A percentile compares a stretch with the other conserved stretches of the same genome.
Evolutionary conservation across 1,284 basidiomycete species (phyloP).

Genomic region (Sphagnurus paluster): DNA sequence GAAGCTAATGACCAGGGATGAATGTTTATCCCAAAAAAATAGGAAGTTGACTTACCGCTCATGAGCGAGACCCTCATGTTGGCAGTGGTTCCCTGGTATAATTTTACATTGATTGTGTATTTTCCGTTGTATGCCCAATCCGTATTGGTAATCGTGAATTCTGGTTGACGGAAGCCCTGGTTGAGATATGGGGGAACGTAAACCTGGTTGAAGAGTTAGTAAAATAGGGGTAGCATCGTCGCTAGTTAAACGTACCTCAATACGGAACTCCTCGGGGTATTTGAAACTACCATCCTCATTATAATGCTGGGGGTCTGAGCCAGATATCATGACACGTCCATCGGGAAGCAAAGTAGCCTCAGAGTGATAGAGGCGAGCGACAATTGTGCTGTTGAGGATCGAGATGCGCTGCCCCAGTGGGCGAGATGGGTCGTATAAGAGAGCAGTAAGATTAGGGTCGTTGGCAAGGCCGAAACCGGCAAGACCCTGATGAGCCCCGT

Average conservation of each 20-base stretch:
- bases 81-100: constrained; percentile 56
- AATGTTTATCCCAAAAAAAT: constrained; percentile 3
- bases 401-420: constrained; percentile 64
- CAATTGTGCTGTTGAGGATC: constrained; percentile 67
- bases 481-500: constrained; percentile 65
- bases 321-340: constrained; percentile 71
- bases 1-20: constrained; percentile 42
- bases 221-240: neutral
- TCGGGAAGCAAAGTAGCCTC: constrained; percentile 69
- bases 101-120: constrained; percentile 53
- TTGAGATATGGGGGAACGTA: constrained; percentile 75
- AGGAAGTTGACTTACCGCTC: constrained; percentile 50
- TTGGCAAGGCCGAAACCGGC: constrained; percentile 72
- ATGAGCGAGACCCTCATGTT: constrained; percentile 65
- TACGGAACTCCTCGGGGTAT: constrained; percentile 69
- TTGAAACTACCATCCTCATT: constrained; percentile 36
- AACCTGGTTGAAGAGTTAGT: constrained; percentile 34
- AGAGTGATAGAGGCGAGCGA: constrained; percentile 83
- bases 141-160: constrained; percentile 51
- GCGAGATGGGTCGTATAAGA: constrained; percentile 68
- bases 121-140: constrained; percentile 61
- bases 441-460: constrained; percentile 62
- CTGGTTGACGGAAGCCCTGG: constrained; percentile 56
- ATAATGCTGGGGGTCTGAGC: constrained; percentile 66
- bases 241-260: constrained; percentile 45